Evolutionary conservation across 768 basidiomycete genomes (phyloP), one percentile per base, ranked within the genome.

Genomic region (Fibroporia radiculosa): DNA sequence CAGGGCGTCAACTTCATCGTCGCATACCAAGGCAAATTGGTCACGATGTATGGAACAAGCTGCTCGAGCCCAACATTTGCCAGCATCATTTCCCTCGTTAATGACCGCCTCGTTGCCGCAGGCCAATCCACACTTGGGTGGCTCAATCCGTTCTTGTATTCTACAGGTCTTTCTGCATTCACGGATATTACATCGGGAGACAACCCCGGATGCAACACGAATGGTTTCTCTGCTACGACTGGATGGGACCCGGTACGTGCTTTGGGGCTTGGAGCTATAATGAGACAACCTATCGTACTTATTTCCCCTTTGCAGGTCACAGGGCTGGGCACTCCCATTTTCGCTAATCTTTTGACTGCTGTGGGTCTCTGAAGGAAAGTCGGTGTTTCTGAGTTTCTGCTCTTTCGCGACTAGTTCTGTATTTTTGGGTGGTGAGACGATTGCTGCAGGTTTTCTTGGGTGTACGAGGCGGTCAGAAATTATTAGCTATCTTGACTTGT

Each of bases 31-130:
- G 77, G 76, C 2, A 10, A 26, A 8, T 16, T 60, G 11, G 49
- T 43, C 12, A 53, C 56, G 2, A 68, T 77, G 37, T 71, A 63
- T 2, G 84, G 84, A 36, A 87, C 84, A 5, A 81, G 78, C 16
- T 77, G 78, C 4, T 55, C 82, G 2, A 56, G 77, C 13, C 84
- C 84, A 8, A 68, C 79, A 1, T 80, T 86, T 43, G 72, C 84
- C 10, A 74, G 70, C 28, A 62, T 84, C 40, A 63, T 84, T 11
- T 67, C 81, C 12, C 71, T 85, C 51, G 57, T 85, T 33, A 68
- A 67, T 45, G 65, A 66, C 49, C 51, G 50, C 11, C 58, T 55
- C 23, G 35, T 65, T 40, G 51, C 64, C 6, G 53, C 52, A 7
- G 61, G 64, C 6, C 57, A 58, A 49, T 44, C 56, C 19, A 45